Percentiles rank a stretch among this genome's conserved stretches.
Conservation (phyloP, 1,284 basidiomycete species). For the Ganoderma lucidum region DNA sequence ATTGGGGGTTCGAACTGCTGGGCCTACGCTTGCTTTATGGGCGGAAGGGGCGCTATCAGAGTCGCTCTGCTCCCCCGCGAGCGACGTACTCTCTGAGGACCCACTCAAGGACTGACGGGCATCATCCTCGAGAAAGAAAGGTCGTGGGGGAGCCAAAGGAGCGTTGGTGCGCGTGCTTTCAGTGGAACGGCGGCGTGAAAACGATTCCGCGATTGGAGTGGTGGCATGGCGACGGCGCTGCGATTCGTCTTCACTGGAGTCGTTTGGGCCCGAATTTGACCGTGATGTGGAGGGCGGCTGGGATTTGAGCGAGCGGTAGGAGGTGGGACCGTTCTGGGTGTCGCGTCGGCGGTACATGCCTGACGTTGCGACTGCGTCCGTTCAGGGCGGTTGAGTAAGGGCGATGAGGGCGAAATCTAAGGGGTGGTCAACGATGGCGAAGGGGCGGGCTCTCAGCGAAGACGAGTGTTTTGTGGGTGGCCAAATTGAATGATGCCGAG, state of each 20-base stretch:
- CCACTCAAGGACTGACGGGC: constrained; percentile 38
- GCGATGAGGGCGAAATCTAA: not conserved
- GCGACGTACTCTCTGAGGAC: constrained; percentile 29
- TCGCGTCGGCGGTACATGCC: constrained; percentile 40
- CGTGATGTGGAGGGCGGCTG: constrained; percentile 32
- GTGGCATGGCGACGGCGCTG: constrained; percentile 29
- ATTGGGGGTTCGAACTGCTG: not conserved
- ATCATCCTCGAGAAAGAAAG: constrained; percentile 37
- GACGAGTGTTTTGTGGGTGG: constrained; percentile 10
- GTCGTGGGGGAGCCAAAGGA: constrained; percentile 33
- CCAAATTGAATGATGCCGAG: constrained; percentile 9
- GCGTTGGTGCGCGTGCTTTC: constrained; percentile 14
- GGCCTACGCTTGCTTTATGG: constrained; percentile 24
- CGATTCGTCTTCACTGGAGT: constrained; percentile 38
- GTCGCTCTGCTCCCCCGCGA: constrained; percentile 37
- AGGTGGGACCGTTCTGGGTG: constrained; percentile 27
- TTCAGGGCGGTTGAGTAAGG: not conserved
- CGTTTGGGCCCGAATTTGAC: constrained; percentile 25
- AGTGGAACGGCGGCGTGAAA: constrained; percentile 26
- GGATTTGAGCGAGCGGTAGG: constrained; percentile 37
- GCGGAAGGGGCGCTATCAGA: constrained; percentile 35
- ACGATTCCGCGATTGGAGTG: constrained; percentile 33
- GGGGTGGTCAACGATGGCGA: not conserved
- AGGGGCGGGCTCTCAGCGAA: not conserved
- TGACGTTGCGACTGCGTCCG: not conserved